phyloP scores from a whole-genome alignment of 768 basidiomycete species.

The Pulveroboletus sp. region DNA sequence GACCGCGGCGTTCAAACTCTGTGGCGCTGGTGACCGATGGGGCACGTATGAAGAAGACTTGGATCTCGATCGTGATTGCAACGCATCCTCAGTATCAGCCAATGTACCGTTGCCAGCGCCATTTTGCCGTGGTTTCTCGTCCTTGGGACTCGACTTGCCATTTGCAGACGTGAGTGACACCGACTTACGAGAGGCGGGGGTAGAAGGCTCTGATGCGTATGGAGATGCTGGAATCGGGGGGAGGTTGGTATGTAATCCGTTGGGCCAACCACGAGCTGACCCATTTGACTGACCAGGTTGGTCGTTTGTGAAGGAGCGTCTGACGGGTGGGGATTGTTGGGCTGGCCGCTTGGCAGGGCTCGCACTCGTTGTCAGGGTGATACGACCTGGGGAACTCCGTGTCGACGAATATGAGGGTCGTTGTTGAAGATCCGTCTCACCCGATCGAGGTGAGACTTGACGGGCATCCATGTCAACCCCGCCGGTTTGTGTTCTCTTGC shows the following conservation, averaged over 20 bases:
- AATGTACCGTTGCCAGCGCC: slow-evolving; percentile 25
- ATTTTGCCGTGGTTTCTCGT: slow-evolving; percentile 30
- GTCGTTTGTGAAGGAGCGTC: slow-evolving; percentile 33
- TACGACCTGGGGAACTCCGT: slow-evolving; percentile 32
- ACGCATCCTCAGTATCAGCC: slow-evolving; percentile 35
- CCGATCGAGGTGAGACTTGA: slow-evolving; percentile 29
- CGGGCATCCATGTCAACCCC: slow-evolving; percentile 33
- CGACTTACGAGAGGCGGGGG: slow-evolving; percentile 53
- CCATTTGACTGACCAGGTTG: slow-evolving; percentile 26
- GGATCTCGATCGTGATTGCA: slow-evolving; percentile 45
- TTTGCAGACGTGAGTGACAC: slow-evolving; percentile 31
- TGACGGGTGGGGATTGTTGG: slow-evolving; percentile 24
- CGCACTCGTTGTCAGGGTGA: slow-evolving; percentile 19
- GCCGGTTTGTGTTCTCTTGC: slow-evolving; percentile 37
- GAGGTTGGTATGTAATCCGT: slow-evolving; percentile 38
- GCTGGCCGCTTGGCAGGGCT: slow-evolving; percentile 27
- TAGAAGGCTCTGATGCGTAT: slow-evolving; percentile 58
- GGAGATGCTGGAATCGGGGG: slow-evolving; percentile 72
- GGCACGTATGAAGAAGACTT: slow-evolving; percentile 58
- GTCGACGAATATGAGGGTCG: slow-evolving; percentile 34
- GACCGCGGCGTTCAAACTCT: slow-evolving; percentile 70
- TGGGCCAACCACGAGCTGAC: slow-evolving; percentile 31
- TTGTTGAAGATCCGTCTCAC: slow-evolving; percentile 21
- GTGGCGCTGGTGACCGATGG: slow-evolving; percentile 55
- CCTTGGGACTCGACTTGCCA: slow-evolving; percentile 32